These are phyloP conservation scores for Fonsecaea erecta DNA, from an alignment of 2,329 filamentous ascomycete genomes.

Conservation along the genomic window DNA sequence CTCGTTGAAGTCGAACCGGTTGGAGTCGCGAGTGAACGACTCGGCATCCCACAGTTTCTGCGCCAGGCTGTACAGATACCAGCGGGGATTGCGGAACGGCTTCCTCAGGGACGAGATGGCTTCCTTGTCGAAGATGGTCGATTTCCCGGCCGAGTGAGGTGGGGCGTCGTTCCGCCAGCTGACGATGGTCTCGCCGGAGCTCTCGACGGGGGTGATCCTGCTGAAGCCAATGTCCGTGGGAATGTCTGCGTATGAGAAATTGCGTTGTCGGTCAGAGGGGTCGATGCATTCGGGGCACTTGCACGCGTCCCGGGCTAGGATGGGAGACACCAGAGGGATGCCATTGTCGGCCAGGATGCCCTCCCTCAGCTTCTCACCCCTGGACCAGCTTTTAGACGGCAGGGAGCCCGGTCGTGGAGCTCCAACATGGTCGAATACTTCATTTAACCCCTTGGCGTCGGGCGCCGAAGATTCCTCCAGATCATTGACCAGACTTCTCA, in stretches of 20 bases:
- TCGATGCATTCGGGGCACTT: conserved; percentile 60
- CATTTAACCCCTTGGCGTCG: background rate
- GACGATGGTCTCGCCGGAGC: conserved; percentile 58
- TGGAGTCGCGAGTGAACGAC: conserved; percentile 54
- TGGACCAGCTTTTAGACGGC: background rate
- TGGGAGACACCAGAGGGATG: conserved; percentile 25
- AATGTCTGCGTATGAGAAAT: conserved; percentile 69
- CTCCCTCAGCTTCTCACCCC: conserved; percentile 8
- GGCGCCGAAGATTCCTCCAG: background rate
- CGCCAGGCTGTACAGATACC: conserved; percentile 46
- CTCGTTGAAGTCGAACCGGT: conserved; percentile 68
- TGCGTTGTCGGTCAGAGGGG: conserved; percentile 64
- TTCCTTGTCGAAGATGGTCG: conserved; percentile 30
- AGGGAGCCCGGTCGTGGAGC: background rate
- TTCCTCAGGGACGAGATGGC: conserved; percentile 19
- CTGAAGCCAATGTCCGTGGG: conserved; percentile 53
- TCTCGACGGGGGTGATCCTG: conserved; percentile 44
- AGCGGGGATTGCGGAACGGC: conserved; percentile 31
- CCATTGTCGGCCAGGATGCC: conserved; percentile 17
- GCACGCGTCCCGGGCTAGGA: conserved; percentile 60
- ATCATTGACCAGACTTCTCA: background rate
- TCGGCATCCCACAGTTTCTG: conserved; percentile 45
- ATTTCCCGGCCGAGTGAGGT: conserved; percentile 39
- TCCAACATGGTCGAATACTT: background rate
- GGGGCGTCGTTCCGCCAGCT: conserved; percentile 65